These are phyloP conservation scores for Tephrocybe sp. DNA, from an alignment of 768 basidiomycete genomes.

Conservation along the genomic window DNA sequence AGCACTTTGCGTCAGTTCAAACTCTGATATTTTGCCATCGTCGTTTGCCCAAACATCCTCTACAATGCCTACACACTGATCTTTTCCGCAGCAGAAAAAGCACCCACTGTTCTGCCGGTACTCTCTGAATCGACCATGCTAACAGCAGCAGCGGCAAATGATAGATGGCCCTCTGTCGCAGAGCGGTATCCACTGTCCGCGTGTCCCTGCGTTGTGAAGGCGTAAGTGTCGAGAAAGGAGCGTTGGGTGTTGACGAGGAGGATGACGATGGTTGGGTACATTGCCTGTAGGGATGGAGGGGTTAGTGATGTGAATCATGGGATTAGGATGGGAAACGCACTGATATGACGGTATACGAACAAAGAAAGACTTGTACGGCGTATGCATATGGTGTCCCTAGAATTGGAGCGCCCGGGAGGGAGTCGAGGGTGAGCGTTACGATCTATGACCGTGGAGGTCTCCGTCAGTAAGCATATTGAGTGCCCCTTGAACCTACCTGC, in stretches of 20 bases:
- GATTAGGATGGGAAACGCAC: not conserved
- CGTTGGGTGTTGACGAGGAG: constrained; percentile 9
- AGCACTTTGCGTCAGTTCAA: no score
- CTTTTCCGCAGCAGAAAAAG: not conserved
- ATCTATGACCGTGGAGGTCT: not conserved
- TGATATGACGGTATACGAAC: constrained; percentile 2
- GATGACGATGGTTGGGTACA: constrained; percentile 12
- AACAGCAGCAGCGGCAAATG: not conserved
- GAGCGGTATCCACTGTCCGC: not conserved
- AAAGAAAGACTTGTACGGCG: constrained; percentile 1
- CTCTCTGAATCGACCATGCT: not conserved
- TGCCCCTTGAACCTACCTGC: not conserved
- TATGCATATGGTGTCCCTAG: not conserved
- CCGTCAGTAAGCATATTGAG: not conserved
- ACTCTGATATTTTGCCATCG: no score
- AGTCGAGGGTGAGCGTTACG: constrained; percentile 1
- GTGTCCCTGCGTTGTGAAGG: not conserved
- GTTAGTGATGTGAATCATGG: not conserved
- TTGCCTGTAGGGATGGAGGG: not conserved
- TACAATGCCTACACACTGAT: no score
- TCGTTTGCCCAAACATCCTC: no score
- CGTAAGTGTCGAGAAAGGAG: constrained; percentile 3
- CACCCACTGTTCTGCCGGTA: not conserved
- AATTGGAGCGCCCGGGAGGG: not conserved
- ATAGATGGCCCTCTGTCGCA: constrained; percentile 1